Percentiles rank a stretch among this genome's conserved stretches.
These are phyloP conservation scores for Elongisporangium undulatum DNA, from an alignment of 352 stramenopile genomes.

Conservation along the genomic window DNA sequence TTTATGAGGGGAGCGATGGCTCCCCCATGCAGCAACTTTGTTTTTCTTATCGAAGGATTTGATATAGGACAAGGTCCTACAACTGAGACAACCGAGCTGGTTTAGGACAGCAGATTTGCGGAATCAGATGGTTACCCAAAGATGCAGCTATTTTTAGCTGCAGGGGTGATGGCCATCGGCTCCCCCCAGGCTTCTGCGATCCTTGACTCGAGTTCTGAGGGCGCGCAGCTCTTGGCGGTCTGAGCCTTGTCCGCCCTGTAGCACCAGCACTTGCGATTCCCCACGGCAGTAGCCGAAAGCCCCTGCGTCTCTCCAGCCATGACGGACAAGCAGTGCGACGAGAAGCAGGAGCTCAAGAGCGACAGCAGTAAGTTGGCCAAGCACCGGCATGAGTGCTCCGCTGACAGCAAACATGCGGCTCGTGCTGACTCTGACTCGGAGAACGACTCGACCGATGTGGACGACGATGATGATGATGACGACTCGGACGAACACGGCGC, in stretches of 20 bases:
- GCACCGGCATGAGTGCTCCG: not conserved
- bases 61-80: not conserved
- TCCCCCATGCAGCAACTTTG: not conserved
- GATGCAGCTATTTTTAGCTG: not conserved
- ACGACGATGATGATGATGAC: conserved; percentile 25
- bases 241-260: not conserved
- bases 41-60: no score
- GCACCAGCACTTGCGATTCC: not conserved
- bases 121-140: not conserved
- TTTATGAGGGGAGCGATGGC: not conserved
- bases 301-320: conserved; percentile 3
- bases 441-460: conserved; percentile 7
- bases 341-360: conserved; percentile 11
- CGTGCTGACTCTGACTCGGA: conserved; percentile 19
- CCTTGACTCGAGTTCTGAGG: not conserved
- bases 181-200: not conserved
- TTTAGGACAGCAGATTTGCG: not conserved
- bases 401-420: conserved; percentile 7
- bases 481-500: conserved; percentile 13
- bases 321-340: conserved; percentile 25
- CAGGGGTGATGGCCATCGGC: not conserved
- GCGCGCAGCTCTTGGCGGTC: not conserved
- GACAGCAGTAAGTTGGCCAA: not conserved
- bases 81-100: not conserved
- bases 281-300: not conserved